Conservation (phyloP, 2,329 filamentous ascomycete genomes). For the Aureobasidium sp. region DNA sequence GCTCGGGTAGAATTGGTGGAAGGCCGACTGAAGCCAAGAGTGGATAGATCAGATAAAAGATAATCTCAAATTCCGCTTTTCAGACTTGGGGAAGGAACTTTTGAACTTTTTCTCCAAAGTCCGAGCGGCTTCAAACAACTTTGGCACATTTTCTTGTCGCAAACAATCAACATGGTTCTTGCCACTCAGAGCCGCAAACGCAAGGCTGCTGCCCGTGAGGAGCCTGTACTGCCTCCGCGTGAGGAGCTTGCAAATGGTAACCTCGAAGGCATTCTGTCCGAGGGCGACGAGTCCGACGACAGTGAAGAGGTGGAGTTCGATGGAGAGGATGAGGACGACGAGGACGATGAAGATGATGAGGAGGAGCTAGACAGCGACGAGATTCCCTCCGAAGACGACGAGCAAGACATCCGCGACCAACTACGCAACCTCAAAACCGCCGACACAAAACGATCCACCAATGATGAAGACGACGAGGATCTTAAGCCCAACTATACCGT, state of each 20-base stretch:
- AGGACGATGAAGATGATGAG: conserved; percentile 24
- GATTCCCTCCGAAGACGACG: conserved; percentile 30
- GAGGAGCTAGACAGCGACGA: conserved; percentile 33
- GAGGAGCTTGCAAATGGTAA: conserved; percentile 14
- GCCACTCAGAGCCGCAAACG: conserved; percentile 13
- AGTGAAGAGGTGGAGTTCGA: conserved; percentile 22
- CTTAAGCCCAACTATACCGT: conserved; percentile 47
- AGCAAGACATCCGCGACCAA: conserved; percentile 35
- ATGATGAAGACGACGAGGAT: conserved; percentile 17
- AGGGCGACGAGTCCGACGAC: conserved; percentile 14
- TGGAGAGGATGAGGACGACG: conserved; percentile 25
- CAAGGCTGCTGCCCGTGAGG: conserved; percentile 11
- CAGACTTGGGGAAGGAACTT: not conserved
- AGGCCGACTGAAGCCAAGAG: not conserved
- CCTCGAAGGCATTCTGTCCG: conserved; percentile 14
- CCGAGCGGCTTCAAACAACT: not conserved
- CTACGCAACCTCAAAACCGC: conserved; percentile 33
- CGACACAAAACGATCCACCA: conserved; percentile 10
- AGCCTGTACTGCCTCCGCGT: not conserved
- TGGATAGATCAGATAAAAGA: conserved; percentile 4
- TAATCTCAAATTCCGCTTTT: not conserved
- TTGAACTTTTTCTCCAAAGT: conserved; percentile 5
- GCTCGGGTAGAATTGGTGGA: not conserved
- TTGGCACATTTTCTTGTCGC: conserved; percentile 5
- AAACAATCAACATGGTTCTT: conserved; percentile 11